Percentiles rank a stretch among this genome's conserved stretches.
Conservation (phyloP, 495 filamentous ascomycete species). For the Xylaria nigripes region DNA sequence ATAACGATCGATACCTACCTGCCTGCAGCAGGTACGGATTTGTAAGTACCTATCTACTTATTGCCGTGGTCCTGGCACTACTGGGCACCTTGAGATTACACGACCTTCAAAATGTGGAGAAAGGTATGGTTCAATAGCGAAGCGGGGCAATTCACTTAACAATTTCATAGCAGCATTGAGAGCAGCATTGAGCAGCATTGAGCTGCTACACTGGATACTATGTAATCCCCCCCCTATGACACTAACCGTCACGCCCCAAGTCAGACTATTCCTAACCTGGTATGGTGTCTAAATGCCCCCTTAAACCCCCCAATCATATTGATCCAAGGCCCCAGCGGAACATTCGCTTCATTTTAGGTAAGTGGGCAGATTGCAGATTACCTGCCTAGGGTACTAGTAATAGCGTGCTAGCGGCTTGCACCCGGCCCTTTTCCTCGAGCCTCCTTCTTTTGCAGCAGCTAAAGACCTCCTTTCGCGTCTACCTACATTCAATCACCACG, state of each 20-base stretch:
- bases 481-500: constrained; percentile 2
- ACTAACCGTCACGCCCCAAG: constrained; percentile 4
- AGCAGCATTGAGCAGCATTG: no score
- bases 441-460: constrained; percentile 14
- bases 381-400: constrained; percentile 1
- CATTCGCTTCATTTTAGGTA: constrained; percentile 12
- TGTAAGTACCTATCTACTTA: no score
- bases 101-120: constrained; percentile 6
- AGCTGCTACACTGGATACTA: no score
- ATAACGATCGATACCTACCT: no score
- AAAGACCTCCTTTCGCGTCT: constrained; percentile 16
- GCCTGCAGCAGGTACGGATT: no score
- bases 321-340: background rate
- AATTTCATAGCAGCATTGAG: background rate
- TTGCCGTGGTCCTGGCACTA: background rate
- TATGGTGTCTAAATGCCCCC: background rate
- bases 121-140: background rate
- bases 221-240: background rate
- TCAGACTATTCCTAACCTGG: background rate
- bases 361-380: constrained; percentile 7
- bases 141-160: background rate
- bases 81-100: constrained; percentile 4
- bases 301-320: constrained; percentile 7
- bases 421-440: constrained; percentile 14
- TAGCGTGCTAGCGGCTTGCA: constrained; percentile 9